A percentile compares a stretch with the other conserved stretches of the same genome.
Conservation (phyloP, 495 filamentous ascomycete genomes). For the Acidiella bohemica region DNA sequence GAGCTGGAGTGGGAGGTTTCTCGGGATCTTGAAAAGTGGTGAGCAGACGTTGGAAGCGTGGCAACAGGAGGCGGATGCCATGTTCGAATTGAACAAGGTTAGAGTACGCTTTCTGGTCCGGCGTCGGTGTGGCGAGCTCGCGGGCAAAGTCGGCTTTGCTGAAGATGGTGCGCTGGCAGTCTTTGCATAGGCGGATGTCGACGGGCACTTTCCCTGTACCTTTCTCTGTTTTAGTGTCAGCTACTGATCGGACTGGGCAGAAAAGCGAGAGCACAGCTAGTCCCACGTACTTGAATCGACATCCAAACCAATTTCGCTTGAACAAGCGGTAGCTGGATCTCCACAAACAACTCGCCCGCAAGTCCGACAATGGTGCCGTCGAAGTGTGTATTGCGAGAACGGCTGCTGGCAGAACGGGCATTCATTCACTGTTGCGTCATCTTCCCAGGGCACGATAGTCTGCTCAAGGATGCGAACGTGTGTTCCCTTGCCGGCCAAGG, state of each 20-base stretch:
- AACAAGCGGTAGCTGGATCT: conserved; percentile 71
- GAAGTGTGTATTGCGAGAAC: conserved; percentile 76
- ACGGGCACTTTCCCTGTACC: conserved; percentile 44
- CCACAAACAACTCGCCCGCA: conserved; percentile 89
- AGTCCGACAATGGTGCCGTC: conserved; percentile 86
- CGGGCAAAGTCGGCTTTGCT: conserved; percentile 67
- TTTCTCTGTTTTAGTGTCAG: conserved; percentile 48
- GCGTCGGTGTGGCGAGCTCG: conserved; percentile 51
- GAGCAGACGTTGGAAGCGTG: conserved; percentile 74
- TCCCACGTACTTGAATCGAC: conserved; percentile 57
- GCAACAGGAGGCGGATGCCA: conserved; percentile 72
- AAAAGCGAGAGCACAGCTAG: no score
- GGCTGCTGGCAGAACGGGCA: conserved; percentile 94
- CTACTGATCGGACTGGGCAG: conserved; percentile 32
- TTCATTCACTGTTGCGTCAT: conserved; percentile 62
- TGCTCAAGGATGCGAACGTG: conserved; percentile 73
- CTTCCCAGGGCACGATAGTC: conserved; percentile 86
- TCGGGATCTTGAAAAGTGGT: conserved; percentile 55
- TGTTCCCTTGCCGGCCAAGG: conserved; percentile 44
- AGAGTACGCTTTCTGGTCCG: conserved; percentile 71
- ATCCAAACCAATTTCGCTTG: conserved; percentile 65
- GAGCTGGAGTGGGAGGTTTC: conserved; percentile 56
- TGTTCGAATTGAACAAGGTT: conserved; percentile 79
- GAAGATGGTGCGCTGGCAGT: conserved; percentile 77
- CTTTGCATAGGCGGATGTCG: conserved; percentile 81